Evolutionary conservation across 1,284 basidiomycete species (phyloP).

Genomic region (Microbotryomycetes sp.): DNA sequence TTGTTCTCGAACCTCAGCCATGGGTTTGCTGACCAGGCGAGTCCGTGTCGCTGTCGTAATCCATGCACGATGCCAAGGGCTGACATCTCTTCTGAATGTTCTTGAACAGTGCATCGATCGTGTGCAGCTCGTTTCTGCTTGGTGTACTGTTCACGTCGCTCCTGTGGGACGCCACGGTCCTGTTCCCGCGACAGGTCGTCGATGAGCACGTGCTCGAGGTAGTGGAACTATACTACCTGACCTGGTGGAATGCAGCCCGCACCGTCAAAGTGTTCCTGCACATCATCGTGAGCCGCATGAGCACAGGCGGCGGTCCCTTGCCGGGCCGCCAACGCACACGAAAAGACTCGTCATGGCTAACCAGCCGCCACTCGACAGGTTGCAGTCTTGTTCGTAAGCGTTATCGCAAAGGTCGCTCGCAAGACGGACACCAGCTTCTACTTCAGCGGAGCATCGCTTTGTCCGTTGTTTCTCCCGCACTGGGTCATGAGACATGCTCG

Average conservation of each 20-base stretch:
- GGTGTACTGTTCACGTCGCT: conserved; percentile 25
- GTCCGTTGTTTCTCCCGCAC: too few relatives aligned
- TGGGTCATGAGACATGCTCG: background rate
- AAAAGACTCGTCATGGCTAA: background rate
- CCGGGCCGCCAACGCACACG: background rate
- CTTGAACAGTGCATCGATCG: conserved; percentile 18
- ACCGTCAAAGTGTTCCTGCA: conserved; percentile 31
- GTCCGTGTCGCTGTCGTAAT: background rate
- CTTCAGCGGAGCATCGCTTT: conserved; percentile 25
- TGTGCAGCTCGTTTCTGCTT: conserved; percentile 20
- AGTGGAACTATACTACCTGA: conserved; percentile 30
- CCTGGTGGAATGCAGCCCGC: conserved; percentile 30
- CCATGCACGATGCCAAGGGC: too few relatives aligned
- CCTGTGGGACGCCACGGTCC: conserved; percentile 24
- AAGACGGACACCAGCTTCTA: conserved; percentile 25
- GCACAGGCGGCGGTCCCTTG: background rate
- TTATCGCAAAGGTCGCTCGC: conserved; percentile 27
- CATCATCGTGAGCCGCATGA: conserved; percentile 19
- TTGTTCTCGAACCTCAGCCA: too few relatives aligned
- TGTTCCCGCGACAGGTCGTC: conserved; percentile 10
- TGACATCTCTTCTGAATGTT: too few relatives aligned
- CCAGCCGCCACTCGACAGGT: conserved; percentile 5
- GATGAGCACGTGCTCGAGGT: conserved; percentile 13
- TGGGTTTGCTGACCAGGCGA: conserved; percentile 1
- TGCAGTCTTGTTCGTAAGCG: conserved; percentile 18